Percentiles rank a stretch among this genome's conserved stretches.
These are phyloP conservation scores for Metschnikowia gelsemii DNA, from an alignment of 805 yeast species.

Conservation along the genomic window DNA sequence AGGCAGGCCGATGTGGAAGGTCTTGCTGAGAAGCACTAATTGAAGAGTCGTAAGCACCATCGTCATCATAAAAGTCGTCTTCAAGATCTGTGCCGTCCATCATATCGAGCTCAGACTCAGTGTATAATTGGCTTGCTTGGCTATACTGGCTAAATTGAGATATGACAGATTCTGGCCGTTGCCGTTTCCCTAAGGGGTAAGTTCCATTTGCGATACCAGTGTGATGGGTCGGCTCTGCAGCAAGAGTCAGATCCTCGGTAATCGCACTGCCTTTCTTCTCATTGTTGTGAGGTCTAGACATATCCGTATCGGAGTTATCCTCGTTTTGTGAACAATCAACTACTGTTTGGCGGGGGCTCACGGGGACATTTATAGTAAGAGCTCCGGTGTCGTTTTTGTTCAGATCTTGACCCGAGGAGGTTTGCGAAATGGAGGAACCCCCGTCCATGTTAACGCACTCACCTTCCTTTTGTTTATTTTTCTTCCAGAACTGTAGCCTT, in stretches of 20 bases:
- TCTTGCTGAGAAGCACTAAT: conserved; percentile 36
- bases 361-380: conserved; percentile 4
- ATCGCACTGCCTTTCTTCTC: not conserved
- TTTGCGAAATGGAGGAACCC: conserved; percentile 3
- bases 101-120: conserved; percentile 42
- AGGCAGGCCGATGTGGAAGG: conserved; percentile 18
- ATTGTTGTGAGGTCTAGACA: not conserved
- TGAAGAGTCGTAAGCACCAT: conserved; percentile 39
- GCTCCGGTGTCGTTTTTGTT: conserved; percentile 7
- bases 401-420: conserved; percentile 2
- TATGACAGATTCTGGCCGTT: conserved; percentile 42
- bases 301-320: not conserved
- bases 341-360: not conserved
- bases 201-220: not conserved
- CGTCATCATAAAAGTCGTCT: conserved; percentile 35
- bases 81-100: conserved; percentile 42
- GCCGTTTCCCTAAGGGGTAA: conserved; percentile 10
- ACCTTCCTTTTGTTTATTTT: conserved; percentile 15
- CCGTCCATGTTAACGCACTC: not conserved
- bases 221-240: not conserved
- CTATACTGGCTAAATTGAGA: conserved; percentile 41
- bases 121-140: conserved; percentile 42
- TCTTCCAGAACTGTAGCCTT: conserved; percentile 42
- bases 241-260: conserved; percentile 1
- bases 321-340: not conserved